Conservation (phyloP, 2,329 filamentous ascomycete species). For the Cladophialophora immunda region DNA sequence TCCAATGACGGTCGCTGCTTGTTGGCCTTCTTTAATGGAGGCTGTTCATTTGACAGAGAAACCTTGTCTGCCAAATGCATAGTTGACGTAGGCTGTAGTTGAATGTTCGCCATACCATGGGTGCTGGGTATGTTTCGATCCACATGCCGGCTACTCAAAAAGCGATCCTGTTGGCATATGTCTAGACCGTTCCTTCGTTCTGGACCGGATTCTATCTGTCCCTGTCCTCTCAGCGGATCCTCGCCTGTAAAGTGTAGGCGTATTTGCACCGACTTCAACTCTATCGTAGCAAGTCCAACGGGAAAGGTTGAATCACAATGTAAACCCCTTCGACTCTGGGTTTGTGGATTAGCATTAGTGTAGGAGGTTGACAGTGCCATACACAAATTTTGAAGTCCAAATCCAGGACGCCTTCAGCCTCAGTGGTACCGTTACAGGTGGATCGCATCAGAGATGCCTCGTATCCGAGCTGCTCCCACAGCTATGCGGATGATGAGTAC, state of each 20-base stretch:
- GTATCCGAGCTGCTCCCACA: conserved; percentile 36
- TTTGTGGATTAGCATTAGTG: conserved; percentile 1
- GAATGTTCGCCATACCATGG: not conserved
- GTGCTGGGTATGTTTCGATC: not conserved
- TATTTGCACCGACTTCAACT: conserved; percentile 14
- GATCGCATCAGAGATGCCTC: conserved; percentile 18
- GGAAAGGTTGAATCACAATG: conserved; percentile 20
- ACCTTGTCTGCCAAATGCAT: not conserved
- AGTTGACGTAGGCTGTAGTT: not conserved
- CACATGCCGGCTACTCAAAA: not conserved
- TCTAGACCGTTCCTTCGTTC: not conserved
- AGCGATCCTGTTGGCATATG: not conserved
- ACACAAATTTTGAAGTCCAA: conserved; percentile 30
- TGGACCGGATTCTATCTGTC: not conserved
- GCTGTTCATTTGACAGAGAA: not conserved
- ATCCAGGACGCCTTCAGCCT: not conserved
- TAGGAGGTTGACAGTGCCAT: conserved; percentile 1
- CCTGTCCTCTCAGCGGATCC: not conserved
- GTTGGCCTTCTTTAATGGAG: conserved; percentile 1
- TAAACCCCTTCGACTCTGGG: conserved; percentile 22
- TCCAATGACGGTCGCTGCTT: conserved; percentile 15
- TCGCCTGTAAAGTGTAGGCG: conserved; percentile 15
- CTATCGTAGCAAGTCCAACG: not conserved
- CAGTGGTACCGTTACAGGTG: not conserved
- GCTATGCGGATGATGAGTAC: conserved; percentile 22